Percentiles rank a stretch among this genome's conserved stretches.
These are phyloP conservation scores for Pulveroboletus sp. DNA, from an alignment of 768 basidiomycete species.

Conservation along the genomic window DNA sequence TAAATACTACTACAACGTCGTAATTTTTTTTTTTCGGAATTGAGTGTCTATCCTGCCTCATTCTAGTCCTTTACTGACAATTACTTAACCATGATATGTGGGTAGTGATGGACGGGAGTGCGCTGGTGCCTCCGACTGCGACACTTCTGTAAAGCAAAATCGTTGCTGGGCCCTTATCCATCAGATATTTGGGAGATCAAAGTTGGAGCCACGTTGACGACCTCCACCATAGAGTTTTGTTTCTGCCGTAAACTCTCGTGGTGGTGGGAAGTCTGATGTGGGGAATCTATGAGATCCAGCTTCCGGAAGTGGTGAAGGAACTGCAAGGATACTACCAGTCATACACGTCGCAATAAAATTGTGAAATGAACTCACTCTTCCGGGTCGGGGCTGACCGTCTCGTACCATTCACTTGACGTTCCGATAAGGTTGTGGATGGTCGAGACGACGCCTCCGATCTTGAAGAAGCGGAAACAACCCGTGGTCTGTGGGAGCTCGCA, in stretches of 20 bases:
- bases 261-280: conserved; percentile 72
- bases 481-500: conserved; percentile 19
- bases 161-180: background rate
- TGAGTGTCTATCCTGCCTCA: no score
- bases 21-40: background rate
- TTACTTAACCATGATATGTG: background rate
- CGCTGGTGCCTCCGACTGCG: background rate
- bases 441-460: conserved; percentile 16
- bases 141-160: background rate
- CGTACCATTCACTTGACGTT: conserved; percentile 26
- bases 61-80: background rate
- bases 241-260: conserved; percentile 52
- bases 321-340: conserved; percentile 28
- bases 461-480: conserved; percentile 24
- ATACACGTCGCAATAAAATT: background rate
- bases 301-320: conserved; percentile 56
- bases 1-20: background rate
- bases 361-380: conserved; percentile 40
- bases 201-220: conserved; percentile 64
- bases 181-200: conserved; percentile 46
- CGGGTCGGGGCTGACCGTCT: conserved; percentile 37
- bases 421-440: conserved; percentile 7
- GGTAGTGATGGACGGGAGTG: background rate
- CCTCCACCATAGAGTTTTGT: conserved; percentile 61
- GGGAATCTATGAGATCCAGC: conserved; percentile 71